A percentile compares a stretch with the other conserved stretches of the same genome.
Evolutionary conservation across 2,329 filamentous ascomycete genomes (phyloP).

Genomic region (Neoscytalidium dimidiatum): DNA sequence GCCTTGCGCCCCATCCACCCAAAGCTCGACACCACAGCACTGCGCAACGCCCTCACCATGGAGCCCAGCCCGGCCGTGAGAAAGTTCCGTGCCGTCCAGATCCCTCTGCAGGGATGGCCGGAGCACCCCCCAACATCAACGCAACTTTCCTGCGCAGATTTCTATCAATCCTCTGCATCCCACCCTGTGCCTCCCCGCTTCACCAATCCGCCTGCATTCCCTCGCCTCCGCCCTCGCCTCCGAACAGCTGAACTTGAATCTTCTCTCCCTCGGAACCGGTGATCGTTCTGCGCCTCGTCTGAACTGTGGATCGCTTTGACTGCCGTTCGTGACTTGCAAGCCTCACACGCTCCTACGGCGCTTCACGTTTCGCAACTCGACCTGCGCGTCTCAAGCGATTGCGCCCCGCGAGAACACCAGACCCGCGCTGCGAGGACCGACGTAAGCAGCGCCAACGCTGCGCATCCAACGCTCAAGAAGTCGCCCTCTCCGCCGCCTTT

Average conservation of each 20-base stretch:
- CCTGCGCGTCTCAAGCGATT: neutral
- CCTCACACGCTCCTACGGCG: constrained; percentile 19
- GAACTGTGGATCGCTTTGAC: neutral
- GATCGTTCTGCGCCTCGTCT: neutral
- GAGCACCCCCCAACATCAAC: neutral
- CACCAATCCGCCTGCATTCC: neutral
- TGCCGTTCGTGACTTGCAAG: neutral
- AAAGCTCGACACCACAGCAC: neutral
- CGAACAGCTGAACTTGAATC: neutral
- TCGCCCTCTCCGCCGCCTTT: neutral
- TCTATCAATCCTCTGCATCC: constrained; percentile 7
- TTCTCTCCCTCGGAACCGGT: neutral
- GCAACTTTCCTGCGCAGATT: neutral
- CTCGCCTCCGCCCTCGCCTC: neutral
- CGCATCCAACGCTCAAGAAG: neutral
- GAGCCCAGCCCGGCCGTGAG: constrained; percentile 15
- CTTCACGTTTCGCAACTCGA: constrained; percentile 14
- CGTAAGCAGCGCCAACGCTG: neutral
- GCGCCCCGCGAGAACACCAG: constrained; percentile 2
- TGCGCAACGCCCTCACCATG: neutral
- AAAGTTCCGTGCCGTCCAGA: constrained; percentile 25
- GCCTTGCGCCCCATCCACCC: neutral
- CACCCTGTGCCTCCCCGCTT: neutral
- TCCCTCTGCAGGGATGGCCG: constrained; percentile 22
- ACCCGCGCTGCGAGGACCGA: neutral